Conservation (phyloP, 345 rosid species). For the Eucalyptus curtisii region DNA sequence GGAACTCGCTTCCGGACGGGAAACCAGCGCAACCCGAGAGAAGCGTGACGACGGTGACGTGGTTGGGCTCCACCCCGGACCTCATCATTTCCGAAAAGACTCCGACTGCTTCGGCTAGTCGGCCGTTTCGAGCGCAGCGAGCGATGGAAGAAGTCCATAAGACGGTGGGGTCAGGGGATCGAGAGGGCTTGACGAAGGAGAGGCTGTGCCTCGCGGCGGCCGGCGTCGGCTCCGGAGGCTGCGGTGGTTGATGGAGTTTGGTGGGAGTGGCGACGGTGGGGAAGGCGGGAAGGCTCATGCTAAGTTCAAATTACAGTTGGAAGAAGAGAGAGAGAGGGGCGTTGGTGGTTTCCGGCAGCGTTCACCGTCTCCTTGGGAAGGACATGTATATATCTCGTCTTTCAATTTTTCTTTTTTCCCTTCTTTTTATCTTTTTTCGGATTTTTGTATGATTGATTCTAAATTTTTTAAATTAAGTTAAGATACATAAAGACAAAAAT, state of each 20-base stretch:
- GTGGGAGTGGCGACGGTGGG: slow-evolving; percentile 1
- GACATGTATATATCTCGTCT: not conserved
- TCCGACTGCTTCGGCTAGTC: slow-evolving; percentile 27
- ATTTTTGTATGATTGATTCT: not conserved
- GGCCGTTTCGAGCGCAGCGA: slow-evolving; percentile 50
- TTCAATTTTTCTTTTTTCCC: not conserved
- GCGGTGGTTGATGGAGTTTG: not conserved
- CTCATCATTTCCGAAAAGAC: slow-evolving; percentile 49
- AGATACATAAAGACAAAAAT: not conserved
- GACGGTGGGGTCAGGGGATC: slow-evolving; percentile 2
- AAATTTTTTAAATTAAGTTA: too few species aligned
- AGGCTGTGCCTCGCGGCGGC: not conserved
- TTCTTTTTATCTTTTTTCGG: not conserved
- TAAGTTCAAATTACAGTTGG: not conserved
- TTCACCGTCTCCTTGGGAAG: not conserved
- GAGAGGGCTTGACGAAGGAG: not conserved
- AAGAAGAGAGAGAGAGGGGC: not conserved
- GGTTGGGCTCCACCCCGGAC: slow-evolving; percentile 48
- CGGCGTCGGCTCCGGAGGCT: not conserved
- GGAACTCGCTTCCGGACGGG: slow-evolving; percentile 9
- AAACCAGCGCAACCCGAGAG: slow-evolving; percentile 41
- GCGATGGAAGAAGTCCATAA: slow-evolving; percentile 71
- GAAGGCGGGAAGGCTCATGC: slow-evolving; percentile 31
- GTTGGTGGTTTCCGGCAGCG: not conserved
- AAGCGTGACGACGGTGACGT: slow-evolving; percentile 42